Evolutionary conservation across 768 basidiomycete species (phyloP).

Genomic region (Mycena amicta): DNA sequence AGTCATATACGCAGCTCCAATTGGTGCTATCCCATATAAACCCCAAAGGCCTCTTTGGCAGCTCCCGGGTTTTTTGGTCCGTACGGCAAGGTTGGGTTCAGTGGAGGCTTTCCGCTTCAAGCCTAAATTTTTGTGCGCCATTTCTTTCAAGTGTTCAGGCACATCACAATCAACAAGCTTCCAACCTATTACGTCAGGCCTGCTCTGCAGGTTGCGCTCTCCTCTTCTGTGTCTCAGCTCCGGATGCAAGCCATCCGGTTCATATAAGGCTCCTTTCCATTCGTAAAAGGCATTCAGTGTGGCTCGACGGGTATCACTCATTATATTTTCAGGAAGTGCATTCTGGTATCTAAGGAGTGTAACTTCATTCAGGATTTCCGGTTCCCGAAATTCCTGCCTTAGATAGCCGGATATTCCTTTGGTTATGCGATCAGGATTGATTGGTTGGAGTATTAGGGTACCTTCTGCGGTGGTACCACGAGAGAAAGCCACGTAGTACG

Average conservation of each 20-base stretch:
- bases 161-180: neutral
- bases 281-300: neutral
- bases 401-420: slow-evolving; percentile 13
- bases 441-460: slow-evolving; percentile 26
- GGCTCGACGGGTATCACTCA: neutral
- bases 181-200: neutral
- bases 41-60: neutral
- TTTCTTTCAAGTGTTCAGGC: neutral
- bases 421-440: slow-evolving; percentile 16
- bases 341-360: slow-evolving; percentile 5
- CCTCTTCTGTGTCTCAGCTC: neutral
- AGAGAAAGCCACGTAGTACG: slow-evolving; percentile 35
- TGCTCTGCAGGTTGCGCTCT: neutral
- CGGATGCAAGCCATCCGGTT: neutral
- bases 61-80: neutral
- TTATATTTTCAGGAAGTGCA: neutral
- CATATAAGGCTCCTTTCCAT: neutral
- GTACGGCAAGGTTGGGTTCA: neutral
- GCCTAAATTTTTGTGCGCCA: neutral
- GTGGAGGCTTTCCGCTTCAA: neutral
- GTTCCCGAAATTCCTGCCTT: slow-evolving; percentile 23
- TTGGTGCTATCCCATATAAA: neutral
- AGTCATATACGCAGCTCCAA: neutral
- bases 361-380: slow-evolving; percentile 31
- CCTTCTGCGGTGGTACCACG: slow-evolving; percentile 23